phyloP scores from a whole-genome alignment of 1,139 yeast species.

The Chernovozyma aurita region DNA sequence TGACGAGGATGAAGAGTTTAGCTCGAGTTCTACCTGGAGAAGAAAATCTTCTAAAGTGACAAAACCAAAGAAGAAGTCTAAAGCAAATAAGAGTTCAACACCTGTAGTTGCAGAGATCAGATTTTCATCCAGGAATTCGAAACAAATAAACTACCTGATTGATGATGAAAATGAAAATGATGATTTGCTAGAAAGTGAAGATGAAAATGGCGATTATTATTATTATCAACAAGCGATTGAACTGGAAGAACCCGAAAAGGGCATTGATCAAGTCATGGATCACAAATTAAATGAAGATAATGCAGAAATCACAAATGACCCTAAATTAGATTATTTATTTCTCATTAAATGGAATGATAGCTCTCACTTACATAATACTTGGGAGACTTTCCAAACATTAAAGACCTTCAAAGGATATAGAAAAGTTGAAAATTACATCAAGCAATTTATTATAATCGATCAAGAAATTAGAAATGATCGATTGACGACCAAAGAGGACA shows the following conservation, averaged over 20 bases:
- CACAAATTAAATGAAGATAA: conserved; percentile 40
- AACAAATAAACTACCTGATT: conserved; percentile 68
- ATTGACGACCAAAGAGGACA: conserved; percentile 77
- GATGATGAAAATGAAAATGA: conserved; percentile 66
- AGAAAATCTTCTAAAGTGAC: conserved; percentile 13
- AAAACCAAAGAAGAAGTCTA: conserved; percentile 10
- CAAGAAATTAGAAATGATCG: conserved; percentile 76
- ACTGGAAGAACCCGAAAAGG: conserved; percentile 35
- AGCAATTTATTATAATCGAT: conserved; percentile 69
- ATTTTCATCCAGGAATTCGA: conserved; percentile 72
- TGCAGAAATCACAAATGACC: conserved; percentile 42
- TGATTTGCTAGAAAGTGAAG: conserved; percentile 45
- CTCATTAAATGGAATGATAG: conserved; percentile 82
- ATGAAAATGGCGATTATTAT: conserved; percentile 30
- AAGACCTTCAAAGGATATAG: conserved; percentile 68
- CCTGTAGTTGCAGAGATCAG: conserved; percentile 47
- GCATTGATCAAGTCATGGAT: conserved; percentile 52
- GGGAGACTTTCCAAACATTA: conserved; percentile 73
- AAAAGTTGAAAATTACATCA: conserved; percentile 85
- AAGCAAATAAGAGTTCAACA: conserved; percentile 12
- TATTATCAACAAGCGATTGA: conserved; percentile 35
- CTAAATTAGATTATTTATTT: conserved; percentile 58
- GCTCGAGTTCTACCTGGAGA: conserved; percentile 16
- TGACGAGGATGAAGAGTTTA: conserved; percentile 29
- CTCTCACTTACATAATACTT: conserved; percentile 91